Evolutionary conservation across 2,329 filamentous ascomycete species (phyloP), one percentile per base, ranked within the genome.

Genomic region (Lecanicillium sp.): DNA sequence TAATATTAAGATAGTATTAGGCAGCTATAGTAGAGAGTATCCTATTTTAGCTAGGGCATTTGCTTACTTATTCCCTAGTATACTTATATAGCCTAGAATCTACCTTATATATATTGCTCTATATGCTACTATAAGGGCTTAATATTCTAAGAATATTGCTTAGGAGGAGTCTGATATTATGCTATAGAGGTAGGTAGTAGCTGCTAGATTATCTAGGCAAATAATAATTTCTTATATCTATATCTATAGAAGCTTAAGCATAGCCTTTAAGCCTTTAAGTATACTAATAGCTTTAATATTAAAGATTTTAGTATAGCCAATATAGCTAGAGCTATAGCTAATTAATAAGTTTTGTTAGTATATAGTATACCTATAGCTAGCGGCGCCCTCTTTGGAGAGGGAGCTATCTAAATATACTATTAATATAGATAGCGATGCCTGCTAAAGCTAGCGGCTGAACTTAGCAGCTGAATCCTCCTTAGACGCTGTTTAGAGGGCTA

Each of bases 201-300:
- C 45, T 13, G 40, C 40, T 9, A 43, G 33, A 37, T 46, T 48
- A 13, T 48, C 46, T 29, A 48, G 45, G 22, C 37, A 47, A 13
- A 48, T 40, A 2, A 36, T 19, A 7, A 49, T 49, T 10, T 35
- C 33, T 22, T 25, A 18, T 15, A 37, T 34, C 25, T 17, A 11
- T 33, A 13, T 37, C 17, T 33, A 31, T 33, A 17, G 36, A n/a
- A 41, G 33, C 3, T 35, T 36, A 8, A 43, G 28, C n/a, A 37
- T 40, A 3, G 46, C 44, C 22, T 39, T 43, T 34, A 39, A 17
- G 17, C 36, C 44, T 18, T 46, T 41, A 19, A 45, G 27, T 7
- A 40, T 42, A n/a, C 46, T 39, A 5, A 17, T 37, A 1, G 42
- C 48, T 33, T 47, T 38, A 5, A 41, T 40, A 25, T 49, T 36